Base-by-base conservation (phyloP, 1,284 basidiomycete genomes). In the Moniliella sp. region DNA sequence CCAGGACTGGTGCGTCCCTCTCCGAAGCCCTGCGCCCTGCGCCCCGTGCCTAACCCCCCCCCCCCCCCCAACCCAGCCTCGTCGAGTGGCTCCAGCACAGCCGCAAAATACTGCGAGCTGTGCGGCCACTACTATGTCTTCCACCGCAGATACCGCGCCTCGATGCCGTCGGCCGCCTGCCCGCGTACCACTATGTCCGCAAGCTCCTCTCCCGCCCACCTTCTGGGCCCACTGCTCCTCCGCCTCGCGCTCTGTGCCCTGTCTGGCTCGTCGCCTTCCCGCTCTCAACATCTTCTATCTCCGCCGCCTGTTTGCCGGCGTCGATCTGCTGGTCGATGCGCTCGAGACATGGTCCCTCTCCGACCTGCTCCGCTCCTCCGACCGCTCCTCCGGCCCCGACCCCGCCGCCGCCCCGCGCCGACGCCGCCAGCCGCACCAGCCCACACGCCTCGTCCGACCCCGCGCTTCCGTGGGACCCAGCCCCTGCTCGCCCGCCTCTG, bases 91-190 rank as follows among this genome's bases (percentile, higher is more conserved):
- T 97, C 14, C 73, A 77, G 8, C 80, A 86, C 62, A 83, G 78
- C 62, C 79, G 81, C 65, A 91, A 79, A 80, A 62, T 75, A 73
- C 29, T 97, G 88, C 63, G 88, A 94, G 68, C 76, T 94, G n/a
- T 97, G 88, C 69, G 82, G 83, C 51, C 71, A 88, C 57, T 71
- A 75, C 4, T 55, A 55, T 35, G 35, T 46, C 28, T 59, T 59
- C 31, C 50, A 48, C 40, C 39, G 50, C 83, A 82, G 91, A 23
- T 97, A 93, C 61, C 75, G 80, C 13, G 63, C 72, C 15, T 69
- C 81, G 50, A 82, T 91, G 74, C 88, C 88, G 0, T 61, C 68
- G 68, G 69, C 27, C 33, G 32, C 23, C 69, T 94, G 10, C 86
- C 88, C 0, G 58, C 71, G 7, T 59, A 74, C 25, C 69, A 91